Percentiles rank a stretch among this genome's conserved stretches.
Evolutionary conservation across 1,284 basidiomycete species (phyloP).

Genomic region (Trametes polyzona): DNA sequence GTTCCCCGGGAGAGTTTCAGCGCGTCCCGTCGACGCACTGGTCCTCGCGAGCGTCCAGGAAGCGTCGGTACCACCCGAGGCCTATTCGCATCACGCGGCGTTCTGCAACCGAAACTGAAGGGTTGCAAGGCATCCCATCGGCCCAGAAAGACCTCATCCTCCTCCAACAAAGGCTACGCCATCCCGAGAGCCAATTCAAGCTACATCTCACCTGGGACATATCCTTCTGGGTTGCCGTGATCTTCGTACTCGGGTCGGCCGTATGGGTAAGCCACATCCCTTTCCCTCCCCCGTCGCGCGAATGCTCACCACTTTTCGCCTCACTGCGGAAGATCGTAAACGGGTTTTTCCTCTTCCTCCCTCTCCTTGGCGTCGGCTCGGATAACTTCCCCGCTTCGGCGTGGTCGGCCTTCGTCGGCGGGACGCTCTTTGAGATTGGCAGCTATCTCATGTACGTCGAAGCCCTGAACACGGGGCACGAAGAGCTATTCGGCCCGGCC

Average conservation of each 20-base stretch:
- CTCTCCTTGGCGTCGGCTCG: constrained; percentile 43
- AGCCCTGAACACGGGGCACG: constrained; percentile 35
- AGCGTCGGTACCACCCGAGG: constrained; percentile 22
- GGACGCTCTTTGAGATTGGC: constrained; percentile 53
- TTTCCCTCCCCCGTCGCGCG: background rate
- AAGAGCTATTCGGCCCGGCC: constrained; percentile 31
- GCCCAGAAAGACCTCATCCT: background rate
- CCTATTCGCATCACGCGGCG: constrained; percentile 16
- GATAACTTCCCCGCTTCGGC: constrained; percentile 39
- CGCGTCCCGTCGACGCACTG: constrained; percentile 9
- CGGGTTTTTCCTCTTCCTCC: constrained; percentile 57
- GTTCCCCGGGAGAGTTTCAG: background rate
- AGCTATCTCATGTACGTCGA: constrained; percentile 36
- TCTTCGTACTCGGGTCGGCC: constrained; percentile 38
- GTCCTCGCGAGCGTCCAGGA: constrained; percentile 23
- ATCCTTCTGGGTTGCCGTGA: constrained; percentile 36
- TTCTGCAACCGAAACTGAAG: background rate
- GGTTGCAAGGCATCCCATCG: background rate
- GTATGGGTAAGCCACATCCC: constrained; percentile 26
- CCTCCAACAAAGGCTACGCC: constrained; percentile 26
- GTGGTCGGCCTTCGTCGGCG: constrained; percentile 55
- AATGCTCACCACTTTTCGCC: background rate
- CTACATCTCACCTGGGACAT: constrained; percentile 31
- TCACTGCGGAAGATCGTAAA: constrained; percentile 48
- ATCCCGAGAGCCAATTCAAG: constrained; percentile 25